Evolutionary conservation across 805 yeast species (phyloP).

Genomic region (Blastobotrys robertii): DNA sequence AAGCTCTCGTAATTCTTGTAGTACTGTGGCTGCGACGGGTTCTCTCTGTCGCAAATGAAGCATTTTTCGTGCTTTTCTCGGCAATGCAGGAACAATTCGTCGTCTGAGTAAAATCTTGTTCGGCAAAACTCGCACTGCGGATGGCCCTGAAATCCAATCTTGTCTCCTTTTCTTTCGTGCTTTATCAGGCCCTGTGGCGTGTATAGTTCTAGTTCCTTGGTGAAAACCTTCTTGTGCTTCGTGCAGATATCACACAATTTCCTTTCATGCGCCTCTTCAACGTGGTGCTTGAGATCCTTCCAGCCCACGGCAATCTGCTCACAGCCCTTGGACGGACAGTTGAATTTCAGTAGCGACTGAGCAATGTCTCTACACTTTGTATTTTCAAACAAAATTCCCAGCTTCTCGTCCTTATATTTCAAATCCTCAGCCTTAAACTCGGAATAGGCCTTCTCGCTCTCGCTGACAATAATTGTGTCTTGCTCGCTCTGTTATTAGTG

Average conservation of each 20-base stretch:
- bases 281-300: constrained; percentile 56
- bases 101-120: constrained; percentile 75
- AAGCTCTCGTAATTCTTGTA: constrained; percentile 68
- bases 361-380: constrained; percentile 39
- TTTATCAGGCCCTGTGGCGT: constrained; percentile 50
- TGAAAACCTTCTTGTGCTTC: constrained; percentile 65
- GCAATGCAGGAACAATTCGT: constrained; percentile 75
- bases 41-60: constrained; percentile 69
- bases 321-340: constrained; percentile 44
- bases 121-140: constrained; percentile 80
- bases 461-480: constrained; percentile 48
- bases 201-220: constrained; percentile 56
- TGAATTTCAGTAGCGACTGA: constrained; percentile 40
- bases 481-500: constrained; percentile 35
- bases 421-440: constrained; percentile 30
- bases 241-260: constrained; percentile 70
- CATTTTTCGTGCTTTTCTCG: constrained; percentile 82
- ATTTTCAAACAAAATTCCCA: constrained; percentile 53
- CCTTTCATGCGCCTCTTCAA: constrained; percentile 48
- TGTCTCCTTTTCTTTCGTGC: constrained; percentile 69
- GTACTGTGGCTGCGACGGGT: constrained; percentile 52
- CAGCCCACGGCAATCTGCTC: constrained; percentile 35
- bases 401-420: constrained; percentile 33
- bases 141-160: constrained; percentile 71
- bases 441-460: constrained; percentile 29